These are phyloP conservation scores for Solanum phureja DNA, from an alignment of 257 asterid genomes.

Conservation along the genomic window DNA sequence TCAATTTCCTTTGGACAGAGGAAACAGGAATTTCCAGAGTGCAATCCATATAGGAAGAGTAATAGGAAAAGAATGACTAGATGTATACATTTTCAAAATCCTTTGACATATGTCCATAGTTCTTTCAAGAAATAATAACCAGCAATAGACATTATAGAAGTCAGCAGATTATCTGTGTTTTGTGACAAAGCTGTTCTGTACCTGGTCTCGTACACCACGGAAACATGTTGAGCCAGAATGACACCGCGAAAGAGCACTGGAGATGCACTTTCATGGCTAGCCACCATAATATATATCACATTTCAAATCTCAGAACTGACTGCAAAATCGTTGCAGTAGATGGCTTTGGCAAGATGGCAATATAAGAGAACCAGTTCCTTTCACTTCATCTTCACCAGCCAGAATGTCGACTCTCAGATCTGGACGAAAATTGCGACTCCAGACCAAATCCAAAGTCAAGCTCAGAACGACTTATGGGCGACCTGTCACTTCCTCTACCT, in stretches of 20 bases:
- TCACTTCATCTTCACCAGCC: not conserved
- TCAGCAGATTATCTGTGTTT: not conserved
- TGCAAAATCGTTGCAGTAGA: not conserved
- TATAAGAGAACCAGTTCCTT: not conserved
- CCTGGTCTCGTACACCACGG: not conserved
- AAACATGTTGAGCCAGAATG: not conserved
- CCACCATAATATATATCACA: not conserved
- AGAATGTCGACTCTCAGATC: not conserved
- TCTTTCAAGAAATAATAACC: not conserved
- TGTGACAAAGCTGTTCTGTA: not conserved
- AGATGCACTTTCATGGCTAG: not conserved
- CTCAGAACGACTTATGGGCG: slow-evolving; percentile 1
- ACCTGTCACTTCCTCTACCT: slow-evolving; percentile 6
- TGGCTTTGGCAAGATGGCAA: not conserved
- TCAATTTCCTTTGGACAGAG: not conserved
- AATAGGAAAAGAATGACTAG: not conserved
- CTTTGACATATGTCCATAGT: not conserved
- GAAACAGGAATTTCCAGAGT: not conserved
- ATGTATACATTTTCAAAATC: not conserved
- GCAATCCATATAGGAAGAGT: not conserved
- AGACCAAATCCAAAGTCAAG: not conserved
- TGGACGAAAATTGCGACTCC: not conserved
- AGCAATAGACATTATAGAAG: not conserved
- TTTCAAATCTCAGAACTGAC: not conserved
- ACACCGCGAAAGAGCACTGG: not conserved